These are phyloP conservation scores for Parafenestella ontariensis DNA, from an alignment of 2,329 filamentous ascomycete species.

Conservation along the genomic window DNA sequence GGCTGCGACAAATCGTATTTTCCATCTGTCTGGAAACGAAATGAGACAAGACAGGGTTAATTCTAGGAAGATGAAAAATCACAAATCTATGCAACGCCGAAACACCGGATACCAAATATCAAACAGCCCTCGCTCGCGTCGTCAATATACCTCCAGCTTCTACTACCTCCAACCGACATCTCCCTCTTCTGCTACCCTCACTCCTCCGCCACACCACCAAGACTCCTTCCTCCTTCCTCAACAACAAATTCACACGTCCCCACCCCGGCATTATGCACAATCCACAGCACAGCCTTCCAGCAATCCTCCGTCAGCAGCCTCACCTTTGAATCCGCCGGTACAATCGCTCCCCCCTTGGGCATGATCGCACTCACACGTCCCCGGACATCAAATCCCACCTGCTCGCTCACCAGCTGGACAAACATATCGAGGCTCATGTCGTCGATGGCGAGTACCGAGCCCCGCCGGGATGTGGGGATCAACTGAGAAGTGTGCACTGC, in stretches of 20 bases:
- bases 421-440: neutral
- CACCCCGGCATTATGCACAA: neutral
- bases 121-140: too few species aligned
- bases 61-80: too few species aligned
- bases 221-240: neutral
- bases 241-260: constrained; percentile 4
- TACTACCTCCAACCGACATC: too few species aligned
- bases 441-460: neutral
- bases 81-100: too few species aligned
- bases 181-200: too few species aligned
- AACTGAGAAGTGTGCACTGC: constrained; percentile 1
- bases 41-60: too few species aligned
- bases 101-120: too few species aligned
- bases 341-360: neutral
- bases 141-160: too few species aligned
- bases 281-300: neutral
- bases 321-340: neutral
- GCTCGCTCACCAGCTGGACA: neutral
- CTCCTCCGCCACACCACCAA: neutral
- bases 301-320: neutral
- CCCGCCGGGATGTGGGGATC: neutral
- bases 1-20: neutral
- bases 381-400: neutral
- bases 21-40: too few species aligned
- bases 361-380: neutral